Base-by-base conservation (phyloP, 1,284 basidiomycete species). In the Chondrostereum purpureum region DNA sequence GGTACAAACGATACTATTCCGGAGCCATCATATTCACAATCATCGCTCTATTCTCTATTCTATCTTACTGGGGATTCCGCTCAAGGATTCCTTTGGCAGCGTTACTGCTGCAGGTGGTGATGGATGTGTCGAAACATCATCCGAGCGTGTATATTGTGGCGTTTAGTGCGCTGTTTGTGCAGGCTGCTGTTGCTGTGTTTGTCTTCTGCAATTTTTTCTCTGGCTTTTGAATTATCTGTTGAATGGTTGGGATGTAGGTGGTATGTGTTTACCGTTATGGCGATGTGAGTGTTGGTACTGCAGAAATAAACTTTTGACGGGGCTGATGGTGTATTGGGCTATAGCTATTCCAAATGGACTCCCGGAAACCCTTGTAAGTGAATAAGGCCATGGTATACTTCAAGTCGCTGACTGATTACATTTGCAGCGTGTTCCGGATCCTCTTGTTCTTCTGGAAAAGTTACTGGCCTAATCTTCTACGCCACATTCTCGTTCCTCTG, bases 41-140 rank as follows among this genome's bases (percentile, higher is more conserved):
- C 44, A 80, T 85, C 47, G 80, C 82, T 0, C 46, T 83, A 5
- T 58, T 84, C 43, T 82, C 78, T 3, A 55, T 84, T 6, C 57
- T 83, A 14, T 69, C 81, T 4, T 88, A 88, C 65, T 83, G 70
- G 47, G 82, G 81, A 4, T 83, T 78, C 60, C 72, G 74, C 36
- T 72, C 76, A 4, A 75, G 88, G 18, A 92, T 94, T 46, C 89
- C 89, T 0, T 67, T 94, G 2, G 83, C 87, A 2, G 80, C 83
- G 14, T 64, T 92, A 5, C 72, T 92, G 4, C 72, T 93, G 2
- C 84, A 92, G 62, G 82, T 88, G 19, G 80, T 85, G 2, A 88
- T 92, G 69, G 88, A 91, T 55, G 75, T 91, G 33, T 76, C 85
- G 37, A 91, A 91, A 58, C 84, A 88, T 55, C 87, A 92, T 63